Evolutionary conservation across 495 filamentous ascomycete species (phyloP).

Genomic region (Daldinia bambusicola): DNA sequence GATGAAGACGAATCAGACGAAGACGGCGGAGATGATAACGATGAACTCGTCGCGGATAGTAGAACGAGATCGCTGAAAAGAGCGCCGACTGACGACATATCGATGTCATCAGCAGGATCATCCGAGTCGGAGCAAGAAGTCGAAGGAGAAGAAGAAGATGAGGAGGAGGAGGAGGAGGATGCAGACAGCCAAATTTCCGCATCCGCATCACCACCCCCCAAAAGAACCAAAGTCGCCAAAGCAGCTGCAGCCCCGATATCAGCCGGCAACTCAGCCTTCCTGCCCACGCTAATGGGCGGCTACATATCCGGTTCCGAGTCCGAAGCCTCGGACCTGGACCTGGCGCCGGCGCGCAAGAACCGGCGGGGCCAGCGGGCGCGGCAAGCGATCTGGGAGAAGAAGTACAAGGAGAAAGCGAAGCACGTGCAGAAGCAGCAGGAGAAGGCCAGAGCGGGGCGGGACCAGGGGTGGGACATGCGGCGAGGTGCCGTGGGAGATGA

Average conservation of each 20-base stretch:
- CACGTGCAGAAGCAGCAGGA: slow-evolving; percentile 68
- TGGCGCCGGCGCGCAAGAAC: slow-evolving; percentile 72
- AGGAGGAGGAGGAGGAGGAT: slow-evolving; percentile 1
- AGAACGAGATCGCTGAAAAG: slow-evolving; percentile 36
- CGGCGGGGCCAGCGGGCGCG: slow-evolving; percentile 88
- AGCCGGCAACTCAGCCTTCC: slow-evolving; percentile 71
- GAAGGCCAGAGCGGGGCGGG: slow-evolving; percentile 47
- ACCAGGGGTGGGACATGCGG: slow-evolving; percentile 65
- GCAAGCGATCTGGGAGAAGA: slow-evolving; percentile 90
- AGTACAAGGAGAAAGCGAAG: slow-evolving; percentile 79
- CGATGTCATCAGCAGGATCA: slow-evolving; percentile 37
- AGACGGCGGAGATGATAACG: slow-evolving; percentile 25
- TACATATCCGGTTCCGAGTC: slow-evolving; percentile 91
- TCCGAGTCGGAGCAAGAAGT: slow-evolving; percentile 12
- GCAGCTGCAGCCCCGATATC: slow-evolving; percentile 16
- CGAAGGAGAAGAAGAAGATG: neutral
- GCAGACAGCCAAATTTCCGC: slow-evolving; percentile 44
- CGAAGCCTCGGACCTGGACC: slow-evolving; percentile 62
- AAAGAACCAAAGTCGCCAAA: slow-evolving; percentile 50
- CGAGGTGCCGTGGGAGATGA: slow-evolving; percentile 56
- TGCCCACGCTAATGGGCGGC: slow-evolving; percentile 88
- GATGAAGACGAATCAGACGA: slow-evolving; percentile 53
- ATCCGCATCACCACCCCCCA: slow-evolving; percentile 52
- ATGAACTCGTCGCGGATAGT: slow-evolving; percentile 35
- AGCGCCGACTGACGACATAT: slow-evolving; percentile 39